Conservation (phyloP, 805 yeast species). For the Yarrowia osloensis region DNA sequence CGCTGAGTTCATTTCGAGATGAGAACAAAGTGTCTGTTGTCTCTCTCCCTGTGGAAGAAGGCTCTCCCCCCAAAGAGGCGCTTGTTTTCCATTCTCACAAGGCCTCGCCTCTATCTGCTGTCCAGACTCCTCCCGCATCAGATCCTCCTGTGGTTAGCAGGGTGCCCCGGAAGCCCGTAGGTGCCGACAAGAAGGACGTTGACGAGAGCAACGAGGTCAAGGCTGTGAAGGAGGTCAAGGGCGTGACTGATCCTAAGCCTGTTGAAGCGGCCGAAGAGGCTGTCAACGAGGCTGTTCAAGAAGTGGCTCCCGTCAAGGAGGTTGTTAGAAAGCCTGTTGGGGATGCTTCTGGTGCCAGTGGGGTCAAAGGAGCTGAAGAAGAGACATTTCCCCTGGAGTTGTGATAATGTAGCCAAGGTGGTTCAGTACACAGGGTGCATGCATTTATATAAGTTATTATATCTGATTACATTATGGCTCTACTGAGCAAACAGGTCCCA, state of each 20-base stretch:
- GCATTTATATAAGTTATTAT: constrained; percentile 22
- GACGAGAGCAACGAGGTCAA: not conserved
- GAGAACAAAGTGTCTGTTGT: constrained; percentile 10
- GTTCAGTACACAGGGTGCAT: constrained; percentile 1
- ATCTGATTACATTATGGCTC: not conserved
- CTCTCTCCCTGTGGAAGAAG: constrained; percentile 20
- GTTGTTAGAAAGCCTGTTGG: constrained; percentile 3
- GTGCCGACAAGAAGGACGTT: not conserved
- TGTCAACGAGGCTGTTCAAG: not conserved
- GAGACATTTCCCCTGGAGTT: constrained; percentile 24
- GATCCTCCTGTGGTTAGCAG: constrained; percentile 7
- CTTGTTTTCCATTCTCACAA: constrained; percentile 21
- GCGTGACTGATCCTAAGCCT: not conserved
- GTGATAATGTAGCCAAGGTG: not conserved
- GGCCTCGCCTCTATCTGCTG: constrained; percentile 27
- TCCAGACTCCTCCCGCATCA: constrained; percentile 28
- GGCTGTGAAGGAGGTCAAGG: not conserved
- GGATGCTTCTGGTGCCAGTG: not conserved
- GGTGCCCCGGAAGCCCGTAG: constrained; percentile 28
- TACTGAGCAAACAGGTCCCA: not conserved
- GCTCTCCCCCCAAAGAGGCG: constrained; percentile 16
- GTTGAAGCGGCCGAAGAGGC: not conserved
- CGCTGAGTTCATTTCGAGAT: constrained; percentile 10
- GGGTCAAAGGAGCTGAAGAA: not conserved
- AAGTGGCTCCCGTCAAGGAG: not conserved